Percentiles rank a stretch among this genome's conserved stretches.
Conservation (phyloP, 1,284 basidiomycete species). For the Coniophora puteana region DNA sequence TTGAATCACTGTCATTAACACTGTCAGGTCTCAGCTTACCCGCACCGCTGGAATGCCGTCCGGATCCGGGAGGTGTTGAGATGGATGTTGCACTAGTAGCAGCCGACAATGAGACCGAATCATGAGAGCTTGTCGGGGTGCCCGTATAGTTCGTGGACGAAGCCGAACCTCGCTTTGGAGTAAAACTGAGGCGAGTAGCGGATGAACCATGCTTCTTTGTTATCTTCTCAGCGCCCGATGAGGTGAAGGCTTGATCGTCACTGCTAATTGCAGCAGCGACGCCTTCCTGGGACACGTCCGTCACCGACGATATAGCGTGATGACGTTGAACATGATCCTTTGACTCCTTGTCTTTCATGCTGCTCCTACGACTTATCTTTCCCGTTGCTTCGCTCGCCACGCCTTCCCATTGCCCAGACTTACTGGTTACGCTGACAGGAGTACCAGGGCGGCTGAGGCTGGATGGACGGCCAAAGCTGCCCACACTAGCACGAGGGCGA, state of each 20-base stretch:
- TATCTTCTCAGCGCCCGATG: conserved; percentile 53
- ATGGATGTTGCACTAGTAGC: conserved; percentile 75
- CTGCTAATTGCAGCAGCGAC: conserved; percentile 42
- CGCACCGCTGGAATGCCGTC: conserved; percentile 55
- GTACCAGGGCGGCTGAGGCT: conserved; percentile 74
- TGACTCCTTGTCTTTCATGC: conserved; percentile 44
- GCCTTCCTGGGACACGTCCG: conserved; percentile 33
- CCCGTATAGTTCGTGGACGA: conserved; percentile 84
- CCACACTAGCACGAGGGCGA: conserved; percentile 60
- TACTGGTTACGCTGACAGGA: conserved; percentile 48
- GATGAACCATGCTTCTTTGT: conserved; percentile 56
- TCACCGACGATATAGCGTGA: conserved; percentile 27
- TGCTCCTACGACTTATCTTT: conserved; percentile 48
- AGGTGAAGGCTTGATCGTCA: conserved; percentile 41
- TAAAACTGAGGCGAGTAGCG: conserved; percentile 65
- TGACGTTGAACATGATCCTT: conserved; percentile 29
- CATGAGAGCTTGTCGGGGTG: conserved; percentile 75
- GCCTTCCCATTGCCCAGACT: conserved; percentile 67
- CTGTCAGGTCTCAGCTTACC: conserved; percentile 68
- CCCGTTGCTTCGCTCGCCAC: conserved; percentile 42
- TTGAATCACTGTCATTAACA: conserved; percentile 74
- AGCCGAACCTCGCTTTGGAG: conserved; percentile 81
- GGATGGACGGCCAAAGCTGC: conserved; percentile 56
- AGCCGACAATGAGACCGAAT: conserved; percentile 76
- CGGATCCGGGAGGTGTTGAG: conserved; percentile 63